Base-by-base conservation (phyloP, 2,329 filamentous ascomycete genomes). In the Helicocarpus griseus region DNA sequence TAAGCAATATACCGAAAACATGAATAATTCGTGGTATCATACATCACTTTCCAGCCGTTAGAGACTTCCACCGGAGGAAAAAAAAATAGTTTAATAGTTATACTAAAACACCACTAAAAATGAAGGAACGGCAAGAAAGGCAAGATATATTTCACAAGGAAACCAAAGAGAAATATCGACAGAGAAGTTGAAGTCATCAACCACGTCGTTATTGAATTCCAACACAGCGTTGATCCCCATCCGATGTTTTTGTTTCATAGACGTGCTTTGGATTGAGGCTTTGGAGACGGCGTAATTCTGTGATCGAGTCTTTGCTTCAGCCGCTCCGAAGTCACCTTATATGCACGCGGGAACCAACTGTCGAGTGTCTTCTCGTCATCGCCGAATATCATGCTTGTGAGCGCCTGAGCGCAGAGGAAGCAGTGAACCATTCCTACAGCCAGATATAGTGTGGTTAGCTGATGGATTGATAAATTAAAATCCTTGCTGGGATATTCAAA, bases 381-480 rank as follows among this genome's bases (percentile, higher is more conserved):
- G 2, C 52, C 52, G 22, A 56, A 57, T 14, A 56, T 17, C 48
- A 57, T 57, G 35, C 48, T 48, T 9, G 52, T 53, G 31, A 57
- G 39, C 7, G 54, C 55, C 24, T 52, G 46, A 5, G 55, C 51
- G 22, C 55, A 57, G 26, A 49, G 45, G 35, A 57, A 53, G 39
- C 51, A 48, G 40, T 51, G 29, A 3, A 53, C 55, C 55, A 57
- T 57, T 4, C 55, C 55, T 57, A 45, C 13, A 21, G 13, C 19
- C 7, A 33, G n/a, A n/a, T 26, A 28, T 8, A 14, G 36, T 14
- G 36, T 5, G 13, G n/a, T n/a, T n/a, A n/a, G n/a, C n/a, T 7
- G n/a, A n/a, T 39, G n/a, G n/a, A 39, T 13, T 8, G 11, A 6
- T 6, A 13, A 31, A 31, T 8, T 31, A 31, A 31, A 31, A 31